A percentile compares a stretch with the other conserved stretches of the same genome.
These are phyloP conservation scores for Fusarium sp. DNA, from an alignment of 2,329 filamentous ascomycete species.

Conservation along the genomic window DNA sequence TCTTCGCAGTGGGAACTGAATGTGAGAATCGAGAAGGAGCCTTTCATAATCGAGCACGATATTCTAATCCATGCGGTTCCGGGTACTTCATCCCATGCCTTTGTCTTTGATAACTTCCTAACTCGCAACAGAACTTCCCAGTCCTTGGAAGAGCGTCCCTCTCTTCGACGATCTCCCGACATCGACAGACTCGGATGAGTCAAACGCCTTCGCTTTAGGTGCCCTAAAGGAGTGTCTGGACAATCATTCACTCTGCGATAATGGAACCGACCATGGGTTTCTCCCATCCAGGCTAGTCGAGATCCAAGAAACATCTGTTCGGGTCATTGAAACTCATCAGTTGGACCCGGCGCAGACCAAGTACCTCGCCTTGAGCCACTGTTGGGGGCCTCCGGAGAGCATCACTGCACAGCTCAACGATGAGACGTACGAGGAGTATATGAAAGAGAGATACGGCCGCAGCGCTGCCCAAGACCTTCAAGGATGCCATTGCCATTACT, in stretches of 20 bases:
- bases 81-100: not conserved
- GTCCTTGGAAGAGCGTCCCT: not conserved
- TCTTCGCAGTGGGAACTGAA: not conserved
- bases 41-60: not conserved
- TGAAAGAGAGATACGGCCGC: not conserved
- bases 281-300: conserved; percentile 2
- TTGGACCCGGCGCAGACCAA: not conserved
- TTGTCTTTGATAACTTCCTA: not conserved
- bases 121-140: not conserved
- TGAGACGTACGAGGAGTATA: not conserved
- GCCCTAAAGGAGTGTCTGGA: not conserved
- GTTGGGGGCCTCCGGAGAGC: conserved; percentile 1
- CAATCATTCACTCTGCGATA: not conserved
- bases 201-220: not conserved
- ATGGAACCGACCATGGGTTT: not conserved
- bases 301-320: not conserved
- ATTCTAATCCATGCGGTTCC: not conserved
- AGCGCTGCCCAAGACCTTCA: not conserved
- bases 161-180: not conserved
- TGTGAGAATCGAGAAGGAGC: not conserved
- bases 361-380: conserved; percentile 1
- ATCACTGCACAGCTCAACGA: conserved; percentile 1
- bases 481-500: not conserved
- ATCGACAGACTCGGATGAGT: not conserved
- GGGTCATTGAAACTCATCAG: not conserved